These are phyloP conservation scores for Tolypocladium amazonense DNA, from an alignment of 2,329 filamentous ascomycete genomes.

Conservation along the genomic window DNA sequence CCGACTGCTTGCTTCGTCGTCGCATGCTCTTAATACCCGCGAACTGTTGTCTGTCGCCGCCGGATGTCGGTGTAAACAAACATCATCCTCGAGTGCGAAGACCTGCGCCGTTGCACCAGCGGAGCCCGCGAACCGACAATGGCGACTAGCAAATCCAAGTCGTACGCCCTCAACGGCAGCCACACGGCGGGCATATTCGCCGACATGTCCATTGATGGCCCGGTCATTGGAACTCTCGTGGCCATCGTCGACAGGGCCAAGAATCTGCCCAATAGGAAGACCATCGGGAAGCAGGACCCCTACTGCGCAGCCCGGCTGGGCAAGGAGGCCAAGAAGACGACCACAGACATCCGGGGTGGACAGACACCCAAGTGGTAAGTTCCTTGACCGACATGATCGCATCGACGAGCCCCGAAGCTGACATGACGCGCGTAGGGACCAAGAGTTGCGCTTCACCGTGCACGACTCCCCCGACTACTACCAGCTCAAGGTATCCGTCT, in stretches of 20 bases:
- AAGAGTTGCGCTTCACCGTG: conserved; percentile 90
- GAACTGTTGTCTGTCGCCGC: not conserved
- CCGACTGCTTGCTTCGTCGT: not conserved
- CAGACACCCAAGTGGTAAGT: conserved; percentile 88
- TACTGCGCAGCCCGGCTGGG: conserved; percentile 90
- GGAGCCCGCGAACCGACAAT: conserved; percentile 22
- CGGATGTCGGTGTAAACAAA: not conserved
- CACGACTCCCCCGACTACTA: conserved; percentile 96
- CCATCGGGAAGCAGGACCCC: conserved; percentile 96
- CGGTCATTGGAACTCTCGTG: conserved; percentile 85
- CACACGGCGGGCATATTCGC: conserved; percentile 92
- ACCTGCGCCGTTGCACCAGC: not conserved
- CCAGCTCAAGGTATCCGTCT: conserved; percentile 88
- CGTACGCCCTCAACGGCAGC: conserved; percentile 47
- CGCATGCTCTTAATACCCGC: not conserved
- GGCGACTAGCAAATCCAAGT: conserved; percentile 38
- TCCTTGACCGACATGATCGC: not conserved
- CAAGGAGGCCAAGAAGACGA: conserved; percentile 96
- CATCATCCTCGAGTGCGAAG: not conserved
- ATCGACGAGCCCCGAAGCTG: not conserved
- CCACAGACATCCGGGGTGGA: conserved; percentile 84
- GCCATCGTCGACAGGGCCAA: conserved; percentile 89
- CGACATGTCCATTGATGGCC: conserved; percentile 87
- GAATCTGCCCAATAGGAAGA: conserved; percentile 93
- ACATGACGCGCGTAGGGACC: conserved; percentile 55